Base-by-base conservation (phyloP, 179 eudicot species). In the Camellia oleifera region DNA sequence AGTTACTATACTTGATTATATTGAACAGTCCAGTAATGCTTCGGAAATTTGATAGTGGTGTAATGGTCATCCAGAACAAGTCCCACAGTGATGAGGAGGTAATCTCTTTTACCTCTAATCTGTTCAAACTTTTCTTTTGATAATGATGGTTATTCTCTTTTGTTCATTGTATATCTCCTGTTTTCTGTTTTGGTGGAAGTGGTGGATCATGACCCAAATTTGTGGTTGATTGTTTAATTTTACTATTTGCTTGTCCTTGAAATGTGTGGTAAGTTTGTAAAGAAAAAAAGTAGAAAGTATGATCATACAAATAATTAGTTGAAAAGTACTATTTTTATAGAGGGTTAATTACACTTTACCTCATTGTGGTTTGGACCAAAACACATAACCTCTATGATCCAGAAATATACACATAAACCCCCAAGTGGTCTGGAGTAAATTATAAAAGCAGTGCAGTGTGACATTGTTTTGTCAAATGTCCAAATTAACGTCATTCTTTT, bases 21-120 rank as follows among this genome's bases (percentile, higher is more conserved):
- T 44, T 77, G 13, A 57, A 81, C 92, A 95, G 99, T 77, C 90
- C 98, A 46, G 91, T 95, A 53, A 93, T 92, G 97, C 88, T 93
- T 78, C 88, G 98, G 85, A 93, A 88, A 83, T 95, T 93, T 85
- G 99, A 95, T 81, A 95, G 98, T 80, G 98, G 99, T 56, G 99
- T 95, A 69, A 89, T 87, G 94, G 99, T 91, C 81, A 90, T 95
- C 82, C 99, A 94, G 88, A 92, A 89, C 85, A 95, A 89, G 89
- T 83, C 89, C 67, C 94, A 93, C 76, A 91, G 93, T 84, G 99
- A 95, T 76, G 99, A 92, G 64, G 94, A 95, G 98, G 99, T 95
- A 80, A 74, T 54, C 46, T 42, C 63, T 82, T 40, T 72, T n/a
- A 15, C n/a, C 77, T 75, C 4, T 7, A 60, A 53, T 62, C 60